phyloP scores from a whole-genome alignment of 495 filamentous ascomycete genomes.

The Clohesyomyces aquaticus region DNA sequence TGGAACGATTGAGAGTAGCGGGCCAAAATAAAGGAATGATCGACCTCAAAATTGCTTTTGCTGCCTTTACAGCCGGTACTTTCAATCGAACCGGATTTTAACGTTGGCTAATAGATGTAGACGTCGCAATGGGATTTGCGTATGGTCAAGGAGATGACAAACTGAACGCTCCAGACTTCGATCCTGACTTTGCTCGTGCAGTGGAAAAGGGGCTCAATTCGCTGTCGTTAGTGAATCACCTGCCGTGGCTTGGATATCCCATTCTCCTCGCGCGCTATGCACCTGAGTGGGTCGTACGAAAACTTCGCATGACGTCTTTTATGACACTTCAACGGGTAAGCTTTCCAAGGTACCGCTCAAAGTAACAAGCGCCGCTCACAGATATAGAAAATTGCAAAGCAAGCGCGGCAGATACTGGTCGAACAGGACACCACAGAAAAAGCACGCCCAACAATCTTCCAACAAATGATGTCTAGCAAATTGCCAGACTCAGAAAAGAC shows the following conservation, averaged over 20 bases:
- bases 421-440: not conserved
- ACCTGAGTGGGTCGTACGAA: not conserved
- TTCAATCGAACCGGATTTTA: not conserved
- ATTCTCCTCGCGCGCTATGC: not conserved
- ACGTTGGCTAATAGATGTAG: not conserved
- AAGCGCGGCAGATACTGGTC: not conserved
- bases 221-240: not conserved
- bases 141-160: slow-evolving; percentile 3
- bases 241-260: not conserved
- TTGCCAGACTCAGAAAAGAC: slow-evolving; percentile 2
- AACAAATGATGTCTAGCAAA: not conserved
- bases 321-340: slow-evolving; percentile 1
- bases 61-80: not conserved
- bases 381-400: slow-evolving; percentile 1
- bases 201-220: not conserved
- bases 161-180: slow-evolving; percentile 2
- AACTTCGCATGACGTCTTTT: not conserved
- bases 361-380: not conserved
- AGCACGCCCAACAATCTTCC: not conserved
- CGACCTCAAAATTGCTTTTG: not conserved
- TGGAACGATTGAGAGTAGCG: not conserved
- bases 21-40: not conserved
- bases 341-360: not conserved
- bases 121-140: not conserved
- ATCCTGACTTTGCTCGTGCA: not conserved